Evolutionary conservation across 2,329 filamentous ascomycete genomes (phyloP).

Genomic region (Ophiostoma triangulosporum): DNA sequence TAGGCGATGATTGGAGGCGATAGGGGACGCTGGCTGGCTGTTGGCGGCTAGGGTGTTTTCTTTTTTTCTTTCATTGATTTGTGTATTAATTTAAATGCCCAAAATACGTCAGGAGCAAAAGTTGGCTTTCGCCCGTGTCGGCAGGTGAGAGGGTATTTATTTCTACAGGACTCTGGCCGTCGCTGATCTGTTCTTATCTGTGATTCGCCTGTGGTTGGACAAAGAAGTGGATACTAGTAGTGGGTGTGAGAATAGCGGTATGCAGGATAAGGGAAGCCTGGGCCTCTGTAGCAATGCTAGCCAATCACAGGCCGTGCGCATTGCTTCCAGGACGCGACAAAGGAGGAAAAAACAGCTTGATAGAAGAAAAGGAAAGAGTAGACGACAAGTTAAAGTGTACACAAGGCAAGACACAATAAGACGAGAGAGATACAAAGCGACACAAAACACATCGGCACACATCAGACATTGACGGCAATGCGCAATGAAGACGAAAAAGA

Average conservation of each 20-base stretch:
- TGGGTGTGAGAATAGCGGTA: neutral
- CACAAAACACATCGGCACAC: too few relatives aligned
- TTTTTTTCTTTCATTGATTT: neutral
- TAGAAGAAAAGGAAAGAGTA: neutral
- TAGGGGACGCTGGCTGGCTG: slow-evolving; percentile 12
- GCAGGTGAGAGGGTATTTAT: slow-evolving; percentile 25
- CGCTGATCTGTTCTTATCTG: slow-evolving; percentile 20
- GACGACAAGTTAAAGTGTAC: neutral
- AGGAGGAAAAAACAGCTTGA: too few relatives aligned
- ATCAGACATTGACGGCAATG: too few relatives aligned
- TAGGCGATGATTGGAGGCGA: neutral
- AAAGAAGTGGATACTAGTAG: slow-evolving; percentile 1
- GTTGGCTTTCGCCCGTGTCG: slow-evolving; percentile 20
- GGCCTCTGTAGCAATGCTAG: slow-evolving; percentile 2
- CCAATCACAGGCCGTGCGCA: slow-evolving; percentile 11
- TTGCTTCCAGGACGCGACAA: neutral
- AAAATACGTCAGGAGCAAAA: slow-evolving; percentile 3
- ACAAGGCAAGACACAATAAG: too few relatives aligned
- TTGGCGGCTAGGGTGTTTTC: neutral
- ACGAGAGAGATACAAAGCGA: too few relatives aligned
- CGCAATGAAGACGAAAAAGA: too few relatives aligned
- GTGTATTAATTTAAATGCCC: neutral
- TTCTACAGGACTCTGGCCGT: slow-evolving; percentile 15
- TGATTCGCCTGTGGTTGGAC: slow-evolving; percentile 17
- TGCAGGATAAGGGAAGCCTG: slow-evolving; percentile 1